These are phyloP conservation scores for Spathaspora sp. DNA, from an alignment of 1,139 yeast species.

Conservation along the genomic window DNA sequence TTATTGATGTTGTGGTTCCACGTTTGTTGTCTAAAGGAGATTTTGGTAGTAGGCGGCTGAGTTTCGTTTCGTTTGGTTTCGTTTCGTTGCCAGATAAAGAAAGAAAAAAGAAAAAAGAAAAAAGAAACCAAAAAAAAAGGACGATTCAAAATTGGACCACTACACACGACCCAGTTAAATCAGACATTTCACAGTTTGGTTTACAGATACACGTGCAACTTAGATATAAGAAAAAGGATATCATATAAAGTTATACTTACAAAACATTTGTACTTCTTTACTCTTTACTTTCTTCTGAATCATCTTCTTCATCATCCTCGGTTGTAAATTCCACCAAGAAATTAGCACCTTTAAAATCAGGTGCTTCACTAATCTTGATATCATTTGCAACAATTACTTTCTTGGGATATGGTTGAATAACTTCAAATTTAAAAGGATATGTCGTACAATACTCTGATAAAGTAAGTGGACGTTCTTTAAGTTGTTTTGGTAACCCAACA, in stretches of 20 bases:
- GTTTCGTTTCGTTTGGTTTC: neutral
- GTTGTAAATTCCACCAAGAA: slow-evolving; percentile 37
- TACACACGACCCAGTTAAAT: too few relatives aligned
- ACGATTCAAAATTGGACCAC: too few relatives aligned
- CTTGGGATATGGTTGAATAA: slow-evolving; percentile 47
- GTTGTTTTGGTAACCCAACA: slow-evolving; percentile 10
- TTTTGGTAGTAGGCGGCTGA: neutral
- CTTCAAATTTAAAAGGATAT: slow-evolving; percentile 36
- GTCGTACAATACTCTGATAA: slow-evolving; percentile 21
- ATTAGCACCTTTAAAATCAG: slow-evolving; percentile 40
- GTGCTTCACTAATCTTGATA: slow-evolving; percentile 20
- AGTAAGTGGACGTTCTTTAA: slow-evolving; percentile 11
- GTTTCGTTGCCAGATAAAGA: too few relatives aligned
- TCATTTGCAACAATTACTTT: slow-evolving; percentile 23
- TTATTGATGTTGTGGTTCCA: neutral
- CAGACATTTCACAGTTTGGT: too few relatives aligned
- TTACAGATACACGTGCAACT: too few relatives aligned
- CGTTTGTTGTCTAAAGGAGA: neutral
- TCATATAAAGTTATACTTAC: too few relatives aligned
- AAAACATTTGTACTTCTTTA: neutral
- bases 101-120: neutral
- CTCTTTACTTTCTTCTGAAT: slow-evolving; percentile 8
- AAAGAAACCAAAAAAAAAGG: neutral
- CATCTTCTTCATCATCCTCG: slow-evolving; percentile 18
- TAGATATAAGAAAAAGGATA: too few relatives aligned